These are phyloP conservation scores for Rhizophagus clarus DNA, from an alignment of 192 early-diverging fungal species.

Conservation along the genomic window DNA sequence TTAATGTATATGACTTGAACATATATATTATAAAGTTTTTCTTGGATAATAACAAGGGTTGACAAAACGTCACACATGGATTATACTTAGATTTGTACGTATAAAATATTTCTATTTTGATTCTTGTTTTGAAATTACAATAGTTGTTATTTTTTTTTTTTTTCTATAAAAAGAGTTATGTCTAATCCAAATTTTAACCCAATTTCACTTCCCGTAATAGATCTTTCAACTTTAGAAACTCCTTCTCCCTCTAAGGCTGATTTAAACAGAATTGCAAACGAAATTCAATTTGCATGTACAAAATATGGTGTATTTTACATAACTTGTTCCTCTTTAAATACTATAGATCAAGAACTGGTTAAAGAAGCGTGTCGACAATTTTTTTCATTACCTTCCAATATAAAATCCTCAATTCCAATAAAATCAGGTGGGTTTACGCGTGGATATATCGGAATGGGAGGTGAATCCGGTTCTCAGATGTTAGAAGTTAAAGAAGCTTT, in stretches of 20 bases:
- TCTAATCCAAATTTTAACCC: no score
- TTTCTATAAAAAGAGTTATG: no score
- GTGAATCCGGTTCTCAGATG: slow-evolving; percentile 53
- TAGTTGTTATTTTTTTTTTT: no score
- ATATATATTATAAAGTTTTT: no score
- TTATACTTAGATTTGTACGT: no score
- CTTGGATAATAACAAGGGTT: no score
- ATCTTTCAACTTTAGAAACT: slow-evolving; percentile 37
- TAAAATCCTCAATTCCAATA: slow-evolving; percentile 42
- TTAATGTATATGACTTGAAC: no score
- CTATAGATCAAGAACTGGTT: slow-evolving; percentile 13
- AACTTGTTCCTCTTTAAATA: slow-evolving; percentile 38
- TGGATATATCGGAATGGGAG: slow-evolving; percentile 47
- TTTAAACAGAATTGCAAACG: slow-evolving; percentile 31
- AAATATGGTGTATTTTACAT: slow-evolving; percentile 45
- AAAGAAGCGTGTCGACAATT: slow-evolving; percentile 36
- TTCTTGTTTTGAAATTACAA: no score
- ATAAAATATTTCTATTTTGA: no score
- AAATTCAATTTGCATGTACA: slow-evolving; percentile 35
- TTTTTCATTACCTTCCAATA: slow-evolving; percentile 38
- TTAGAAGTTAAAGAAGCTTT: slow-evolving; percentile 66
- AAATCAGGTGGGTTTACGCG: slow-evolving; percentile 48
- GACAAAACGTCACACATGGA: no score
- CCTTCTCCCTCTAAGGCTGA: neutral
- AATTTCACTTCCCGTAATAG: slow-evolving; percentile 37